Evolutionary conservation across 2,329 filamentous ascomycete species (phyloP).

Genomic region (Colletotrichum lentis): DNA sequence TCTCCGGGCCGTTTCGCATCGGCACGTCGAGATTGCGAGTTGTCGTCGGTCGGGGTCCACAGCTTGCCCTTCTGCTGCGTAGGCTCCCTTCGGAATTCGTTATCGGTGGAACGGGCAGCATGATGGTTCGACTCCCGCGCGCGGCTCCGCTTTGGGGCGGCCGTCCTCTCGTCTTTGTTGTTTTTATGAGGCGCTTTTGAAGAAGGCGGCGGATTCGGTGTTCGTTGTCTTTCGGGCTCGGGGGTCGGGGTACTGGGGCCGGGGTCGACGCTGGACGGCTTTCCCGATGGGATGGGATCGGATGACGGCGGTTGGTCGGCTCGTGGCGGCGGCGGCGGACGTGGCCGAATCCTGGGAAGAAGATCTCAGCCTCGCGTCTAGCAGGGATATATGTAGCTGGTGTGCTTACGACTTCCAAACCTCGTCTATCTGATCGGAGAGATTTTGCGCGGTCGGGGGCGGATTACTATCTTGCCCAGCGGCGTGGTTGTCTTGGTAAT

Average conservation of each 20-base stretch:
- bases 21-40: not conserved
- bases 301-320: not conserved
- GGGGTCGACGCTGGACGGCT: not conserved
- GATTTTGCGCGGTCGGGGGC: too few relatives aligned
- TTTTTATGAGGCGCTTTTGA: not conserved
- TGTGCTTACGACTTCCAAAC: not conserved
- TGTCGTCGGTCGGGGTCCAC: not conserved
- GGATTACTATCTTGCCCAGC: too few relatives aligned
- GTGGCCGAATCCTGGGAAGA: not conserved
- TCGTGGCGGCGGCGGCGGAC: not conserved
- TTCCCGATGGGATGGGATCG: not conserved
- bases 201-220: not conserved
- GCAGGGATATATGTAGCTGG: not conserved
- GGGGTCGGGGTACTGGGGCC: not conserved
- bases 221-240: not conserved
- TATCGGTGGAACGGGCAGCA: not conserved
- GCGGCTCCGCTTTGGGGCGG: not conserved
- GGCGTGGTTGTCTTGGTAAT: too few relatives aligned
- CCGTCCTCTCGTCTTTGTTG: not conserved
- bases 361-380: not conserved
- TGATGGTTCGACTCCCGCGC: not conserved
- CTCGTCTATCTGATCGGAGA: not conserved
- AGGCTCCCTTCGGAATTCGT: not conserved
- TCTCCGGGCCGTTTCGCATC: not conserved
- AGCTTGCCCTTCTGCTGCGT: not conserved